Evolutionary conservation across 2,329 filamentous ascomycete genomes (phyloP), one percentile per base, ranked within the genome.

Genomic region (Pseudogymnoascus sp.): DNA sequence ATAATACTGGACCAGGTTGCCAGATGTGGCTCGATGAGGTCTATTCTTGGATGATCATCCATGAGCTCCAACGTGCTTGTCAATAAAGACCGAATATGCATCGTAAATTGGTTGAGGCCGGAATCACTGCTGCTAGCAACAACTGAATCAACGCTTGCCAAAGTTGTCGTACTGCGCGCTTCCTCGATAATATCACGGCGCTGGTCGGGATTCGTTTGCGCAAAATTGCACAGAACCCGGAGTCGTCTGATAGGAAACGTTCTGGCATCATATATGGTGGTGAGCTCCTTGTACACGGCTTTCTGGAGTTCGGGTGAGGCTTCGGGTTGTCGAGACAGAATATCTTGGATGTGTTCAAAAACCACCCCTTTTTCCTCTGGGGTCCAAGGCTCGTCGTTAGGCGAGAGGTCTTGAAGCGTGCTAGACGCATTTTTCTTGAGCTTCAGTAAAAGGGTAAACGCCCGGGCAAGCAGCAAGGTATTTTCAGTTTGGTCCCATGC

Each of bases 271-370:
- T 74, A 74, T 4, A 71, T 58, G 6, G 63, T 61, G 12, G 71
- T 59, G 8, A 73, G 61, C 16, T 67, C 60, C 12, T 66, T 60
- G 55, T 71, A 66, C 3, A 70, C 65, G 8, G 62, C 65, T 5
- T 61, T 63, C 59, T 67, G 65, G 5, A 74, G 65, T 3, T 58
- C 63, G 4, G 59, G 52, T 11, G 61, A 49, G 23, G 65, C 60
- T 21, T 65, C 68, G 7, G 65, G 38, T 45, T 69, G 67, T 9
- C 61, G 64, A 4, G 66, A 68, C 6, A 74, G 61, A 41, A 83
- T 78, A 59, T 83, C 77, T 45, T 88, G 72, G 31, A 86, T 77
- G 68, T 88, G 82, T 66, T 89, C 85, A 16, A 88, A 75, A 1
- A 84, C 81, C 2, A 84, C 82, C 7, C 83, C 59, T 79, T 80